A percentile compares a stretch with the other conserved stretches of the same genome.
Evolutionary conservation across 2,329 filamentous ascomycete species (phyloP).

Genomic region (Diaporthe nobilis): DNA sequence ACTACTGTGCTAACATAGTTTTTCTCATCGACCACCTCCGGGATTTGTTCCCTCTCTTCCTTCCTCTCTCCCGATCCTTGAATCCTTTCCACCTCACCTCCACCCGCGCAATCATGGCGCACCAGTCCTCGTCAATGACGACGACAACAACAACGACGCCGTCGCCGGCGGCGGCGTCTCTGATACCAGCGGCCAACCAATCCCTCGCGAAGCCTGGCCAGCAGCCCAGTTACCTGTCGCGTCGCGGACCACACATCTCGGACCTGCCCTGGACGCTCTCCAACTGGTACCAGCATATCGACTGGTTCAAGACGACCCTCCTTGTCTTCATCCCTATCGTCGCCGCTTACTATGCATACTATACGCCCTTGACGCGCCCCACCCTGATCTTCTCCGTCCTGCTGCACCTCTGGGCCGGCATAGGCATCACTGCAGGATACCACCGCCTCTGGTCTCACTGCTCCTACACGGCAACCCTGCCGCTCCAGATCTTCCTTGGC

Average conservation of each 20-base stretch:
- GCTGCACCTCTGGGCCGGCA: constrained; percentile 88
- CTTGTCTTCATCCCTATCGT: constrained; percentile 33
- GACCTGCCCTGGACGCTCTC: constrained; percentile 33
- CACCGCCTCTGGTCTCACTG: constrained; percentile 90
- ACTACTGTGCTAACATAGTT: neutral
- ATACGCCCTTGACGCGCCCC: constrained; percentile 30
- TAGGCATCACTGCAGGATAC: constrained; percentile 86
- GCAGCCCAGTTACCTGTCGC: constrained; percentile 31
- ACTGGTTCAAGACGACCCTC: constrained; percentile 37
- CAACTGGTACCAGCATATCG: constrained; percentile 37
- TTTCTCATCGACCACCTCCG: neutral
- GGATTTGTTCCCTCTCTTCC: neutral
- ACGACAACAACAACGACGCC: neutral
- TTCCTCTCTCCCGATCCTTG: neutral
- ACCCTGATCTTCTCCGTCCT: constrained; percentile 63
- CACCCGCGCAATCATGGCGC: constrained; percentile 11
- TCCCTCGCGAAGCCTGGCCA: neutral
- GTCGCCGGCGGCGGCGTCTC: neutral
- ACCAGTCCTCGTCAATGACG: neutral
- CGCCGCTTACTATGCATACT: constrained; percentile 18
- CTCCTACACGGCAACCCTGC: constrained; percentile 82
- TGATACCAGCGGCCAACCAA: constrained; percentile 24
- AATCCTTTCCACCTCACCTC: neutral
- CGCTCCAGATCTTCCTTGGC: constrained; percentile 86
- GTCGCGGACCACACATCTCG: constrained; percentile 33